Evolutionary conservation across 2,329 filamentous ascomycete genomes (phyloP), one percentile per base, ranked within the genome.

Genomic region (Penicillium verrucosum): DNA sequence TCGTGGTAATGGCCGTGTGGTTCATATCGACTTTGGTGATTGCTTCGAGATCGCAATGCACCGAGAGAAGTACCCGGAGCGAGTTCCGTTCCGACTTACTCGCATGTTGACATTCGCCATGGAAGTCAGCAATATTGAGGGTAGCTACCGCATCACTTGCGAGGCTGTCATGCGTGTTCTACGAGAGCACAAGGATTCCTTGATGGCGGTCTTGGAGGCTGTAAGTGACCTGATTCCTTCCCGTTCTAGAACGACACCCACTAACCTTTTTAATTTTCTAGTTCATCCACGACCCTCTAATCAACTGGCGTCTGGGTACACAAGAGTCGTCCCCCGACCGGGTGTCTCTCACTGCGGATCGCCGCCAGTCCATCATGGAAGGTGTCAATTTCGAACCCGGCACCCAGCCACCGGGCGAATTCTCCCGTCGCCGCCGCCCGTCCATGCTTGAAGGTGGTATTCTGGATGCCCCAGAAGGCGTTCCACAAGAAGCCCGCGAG

Each of bases 11-110:
- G 94, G 94, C 71, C 96, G 96, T 79, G 94, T 99, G 61, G 88
- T 99, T 63, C 94, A 99, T 73, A 97, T 99, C 67, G 94, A 99
- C 80, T 99, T 99, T 69, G 95, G 94, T 66, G 94, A 99, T 78
- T 99, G 94, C 74, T 99, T 99, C 78, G 94, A 99, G 75, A 91
- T 99, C 51, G 94, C 95, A 27, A 99, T 97, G 92, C 95, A 99
- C 78, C 89, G 95, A 65, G 95, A 99, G 76, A 99, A 99, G 75
- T 99, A 97, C 71, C 94, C 94, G 0, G 94, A 99, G 76, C 83
- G 93, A 51, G 94, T 99, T 57, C 95, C 94, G 0, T 99, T 99
- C 89, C 88, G 95, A 56, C 81, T 99, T 46, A 99, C 94, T 2
- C 86, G 94, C 65, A 99, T 99, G 94, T 85, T 99, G 76, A 99